A percentile compares a stretch with the other conserved stretches of the same genome.
Evolutionary conservation across 73 alveolate genomes (phyloP).

Genomic region (Paramecium sexaurelia): DNA sequence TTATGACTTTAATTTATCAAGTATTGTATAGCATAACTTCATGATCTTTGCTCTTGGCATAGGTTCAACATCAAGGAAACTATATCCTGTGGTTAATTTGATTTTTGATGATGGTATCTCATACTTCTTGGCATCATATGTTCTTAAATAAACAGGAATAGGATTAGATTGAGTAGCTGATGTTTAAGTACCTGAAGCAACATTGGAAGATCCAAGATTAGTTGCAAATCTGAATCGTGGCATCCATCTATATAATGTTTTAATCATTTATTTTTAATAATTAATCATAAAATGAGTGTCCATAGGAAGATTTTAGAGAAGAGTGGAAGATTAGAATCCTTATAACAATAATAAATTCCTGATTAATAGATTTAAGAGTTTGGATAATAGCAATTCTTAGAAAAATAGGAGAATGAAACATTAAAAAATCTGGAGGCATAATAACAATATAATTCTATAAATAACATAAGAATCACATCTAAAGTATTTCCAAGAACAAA

Average conservation of each 20-base stretch:
- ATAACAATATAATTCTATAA: background rate
- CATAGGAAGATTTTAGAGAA: conserved; percentile 42
- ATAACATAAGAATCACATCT: background rate
- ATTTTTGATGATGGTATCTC: conserved; percentile 61
- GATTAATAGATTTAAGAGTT: background rate
- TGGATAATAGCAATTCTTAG: background rate
- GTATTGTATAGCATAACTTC: conserved; percentile 58
- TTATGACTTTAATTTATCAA: conserved; percentile 59
- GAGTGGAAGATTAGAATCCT: background rate
- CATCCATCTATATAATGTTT: background rate
- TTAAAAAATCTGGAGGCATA: background rate
- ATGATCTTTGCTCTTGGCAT: conserved; percentile 70
- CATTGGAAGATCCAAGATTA: background rate
- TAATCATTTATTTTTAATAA: background rate
- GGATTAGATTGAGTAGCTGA: background rate
- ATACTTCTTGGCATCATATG: conserved; percentile 64
- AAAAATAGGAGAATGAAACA: background rate
- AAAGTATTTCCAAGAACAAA: conserved; percentile 7
- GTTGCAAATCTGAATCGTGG: background rate
- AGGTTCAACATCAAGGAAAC: conserved; percentile 69
- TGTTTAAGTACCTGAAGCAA: background rate
- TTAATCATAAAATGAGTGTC: conserved; percentile 31
- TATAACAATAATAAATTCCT: background rate
- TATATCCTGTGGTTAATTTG: conserved; percentile 62
- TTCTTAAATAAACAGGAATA: conserved; percentile 60